Conservation (phyloP, 164 flowering plant genomes). For the Berberis thunbergii region DNA sequence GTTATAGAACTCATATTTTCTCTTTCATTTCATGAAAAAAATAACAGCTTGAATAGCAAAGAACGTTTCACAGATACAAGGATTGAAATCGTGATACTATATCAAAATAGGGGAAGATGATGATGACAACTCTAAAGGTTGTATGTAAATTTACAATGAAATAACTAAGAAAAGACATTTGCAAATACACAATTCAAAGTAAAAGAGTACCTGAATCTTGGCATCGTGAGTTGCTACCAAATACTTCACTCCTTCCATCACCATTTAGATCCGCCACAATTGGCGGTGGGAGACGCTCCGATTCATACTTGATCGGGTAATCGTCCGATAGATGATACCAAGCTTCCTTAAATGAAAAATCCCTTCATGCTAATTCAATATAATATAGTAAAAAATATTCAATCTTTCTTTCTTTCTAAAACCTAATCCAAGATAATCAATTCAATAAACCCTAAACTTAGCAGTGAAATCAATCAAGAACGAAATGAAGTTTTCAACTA, state of each 20-base stretch:
- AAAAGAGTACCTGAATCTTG: slow-evolving; percentile 66
- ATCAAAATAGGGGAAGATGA: too few relatives aligned
- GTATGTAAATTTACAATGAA: not conserved
- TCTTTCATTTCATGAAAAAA: too few relatives aligned
- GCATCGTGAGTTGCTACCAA: slow-evolving; percentile 95
- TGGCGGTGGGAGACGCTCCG: slow-evolving; percentile 93
- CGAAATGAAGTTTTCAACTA: too few relatives aligned
- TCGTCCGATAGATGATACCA: slow-evolving; percentile 92
- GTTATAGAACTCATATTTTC: too few relatives aligned
- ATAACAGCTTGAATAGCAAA: too few relatives aligned
- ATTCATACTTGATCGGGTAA: slow-evolving; percentile 87
- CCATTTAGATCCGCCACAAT: slow-evolving; percentile 89
- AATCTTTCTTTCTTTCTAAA: too few relatives aligned
- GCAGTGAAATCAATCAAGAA: too few relatives aligned
- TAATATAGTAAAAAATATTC: too few relatives aligned
- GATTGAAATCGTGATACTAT: too few relatives aligned
- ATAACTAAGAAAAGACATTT: not conserved
- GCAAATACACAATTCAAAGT: not conserved
- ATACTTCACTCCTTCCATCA: slow-evolving; percentile 83
- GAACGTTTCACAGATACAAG: too few relatives aligned
- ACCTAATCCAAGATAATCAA: not conserved
- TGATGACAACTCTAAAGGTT: too few relatives aligned
- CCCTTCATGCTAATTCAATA: slow-evolving; percentile 70
- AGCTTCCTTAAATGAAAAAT: slow-evolving; percentile 86
- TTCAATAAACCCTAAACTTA: too few relatives aligned